Conservation (phyloP, 202 grass and related monocot species). For the Digitaria exilis region DNA sequence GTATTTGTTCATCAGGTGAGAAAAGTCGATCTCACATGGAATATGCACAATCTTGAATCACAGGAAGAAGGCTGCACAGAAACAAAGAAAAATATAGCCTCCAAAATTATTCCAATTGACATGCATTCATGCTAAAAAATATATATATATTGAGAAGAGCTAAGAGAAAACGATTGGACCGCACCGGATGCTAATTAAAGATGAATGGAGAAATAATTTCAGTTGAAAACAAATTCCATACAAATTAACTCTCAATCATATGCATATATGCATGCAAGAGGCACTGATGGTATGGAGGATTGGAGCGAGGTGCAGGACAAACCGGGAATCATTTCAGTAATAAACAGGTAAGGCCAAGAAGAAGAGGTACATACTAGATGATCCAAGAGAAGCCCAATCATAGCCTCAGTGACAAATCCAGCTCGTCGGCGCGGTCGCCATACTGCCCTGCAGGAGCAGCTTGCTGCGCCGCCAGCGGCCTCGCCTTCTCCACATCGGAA, state of each 20-base stretch:
- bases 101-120: background rate
- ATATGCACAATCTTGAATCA: background rate
- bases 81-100: background rate
- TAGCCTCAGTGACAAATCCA: constrained; percentile 53
- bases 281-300: background rate
- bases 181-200: background rate
- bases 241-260: background rate
- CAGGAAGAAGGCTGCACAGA: background rate
- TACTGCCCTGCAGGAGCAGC: background rate
- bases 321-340: background rate
- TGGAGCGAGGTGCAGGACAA: background rate
- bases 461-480: background rate
- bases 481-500: background rate
- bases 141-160: background rate
- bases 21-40: constrained; percentile 1
- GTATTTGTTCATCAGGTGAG: background rate
- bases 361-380: background rate
- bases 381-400: background rate
- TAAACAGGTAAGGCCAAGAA: background rate
- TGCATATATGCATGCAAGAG: no score
- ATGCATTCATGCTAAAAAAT: background rate
- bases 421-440: background rate
- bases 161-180: background rate
- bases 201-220: background rate
- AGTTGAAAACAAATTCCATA: background rate